A percentile compares a stretch with the other conserved stretches of the same genome.
Evolutionary conservation across 2,329 filamentous ascomycete species (phyloP).

Genomic region (Fusarium sp.): DNA sequence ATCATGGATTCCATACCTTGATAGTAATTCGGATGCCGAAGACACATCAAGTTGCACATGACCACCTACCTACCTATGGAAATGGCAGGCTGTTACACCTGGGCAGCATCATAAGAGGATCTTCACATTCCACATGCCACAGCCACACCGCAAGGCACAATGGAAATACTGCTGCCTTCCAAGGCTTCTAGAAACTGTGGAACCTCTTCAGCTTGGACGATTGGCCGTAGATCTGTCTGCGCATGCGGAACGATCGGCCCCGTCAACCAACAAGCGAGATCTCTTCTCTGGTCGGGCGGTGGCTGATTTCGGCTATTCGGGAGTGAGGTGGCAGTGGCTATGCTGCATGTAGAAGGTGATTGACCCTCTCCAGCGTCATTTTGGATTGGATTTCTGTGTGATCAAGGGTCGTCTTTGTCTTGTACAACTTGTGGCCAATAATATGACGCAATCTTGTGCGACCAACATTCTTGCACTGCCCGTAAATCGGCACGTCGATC

Average conservation of each 20-base stretch:
- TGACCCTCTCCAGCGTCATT: neutral
- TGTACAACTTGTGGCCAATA: neutral
- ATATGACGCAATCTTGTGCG: neutral
- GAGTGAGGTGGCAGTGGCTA: neutral
- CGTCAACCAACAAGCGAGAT: neutral
- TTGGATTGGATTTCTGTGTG: neutral
- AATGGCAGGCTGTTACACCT: neutral
- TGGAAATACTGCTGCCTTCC: neutral
- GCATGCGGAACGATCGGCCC: neutral
- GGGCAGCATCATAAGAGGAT: neutral
- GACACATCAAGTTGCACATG: neutral
- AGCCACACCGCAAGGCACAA: neutral
- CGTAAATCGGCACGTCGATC: neutral
- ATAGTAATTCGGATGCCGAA: neutral
- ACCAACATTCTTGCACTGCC: neutral
- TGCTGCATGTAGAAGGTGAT: neutral
- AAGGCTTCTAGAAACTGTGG: neutral
- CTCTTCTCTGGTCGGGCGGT: neutral
- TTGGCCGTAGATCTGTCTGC: neutral
- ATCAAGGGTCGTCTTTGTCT: neutral
- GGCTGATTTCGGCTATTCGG: constrained; percentile 24
- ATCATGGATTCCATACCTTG: neutral
- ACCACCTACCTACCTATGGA: neutral
- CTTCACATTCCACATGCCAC: neutral
- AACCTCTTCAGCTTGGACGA: neutral